These are phyloP conservation scores for Debaryomyces maramus DNA, from an alignment of 805 yeast genomes.

Conservation along the genomic window DNA sequence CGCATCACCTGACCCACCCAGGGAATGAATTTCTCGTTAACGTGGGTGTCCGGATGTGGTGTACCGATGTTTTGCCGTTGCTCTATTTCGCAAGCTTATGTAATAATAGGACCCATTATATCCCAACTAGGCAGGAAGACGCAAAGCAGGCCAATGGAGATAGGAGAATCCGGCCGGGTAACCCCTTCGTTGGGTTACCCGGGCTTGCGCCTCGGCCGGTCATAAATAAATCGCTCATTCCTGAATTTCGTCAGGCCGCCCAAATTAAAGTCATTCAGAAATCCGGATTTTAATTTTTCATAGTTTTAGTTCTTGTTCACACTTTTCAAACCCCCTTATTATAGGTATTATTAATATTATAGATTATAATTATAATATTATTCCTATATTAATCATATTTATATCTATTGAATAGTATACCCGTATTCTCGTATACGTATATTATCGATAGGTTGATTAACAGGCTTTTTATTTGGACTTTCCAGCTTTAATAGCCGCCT, in stretches of 20 bases:
- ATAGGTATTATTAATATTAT: conserved; percentile 1
- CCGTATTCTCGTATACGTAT: background rate
- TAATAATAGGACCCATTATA: background rate
- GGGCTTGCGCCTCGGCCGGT: background rate
- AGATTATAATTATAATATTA: too few relatives aligned
- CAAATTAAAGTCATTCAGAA: conserved; percentile 1
- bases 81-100: background rate
- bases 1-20: too few relatives aligned
- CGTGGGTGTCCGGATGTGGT: too few relatives aligned
- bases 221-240: conserved; percentile 1
- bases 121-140: background rate
- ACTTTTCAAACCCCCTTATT: conserved; percentile 1
- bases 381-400: background rate
- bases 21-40: too few relatives aligned
- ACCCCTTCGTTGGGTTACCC: background rate
- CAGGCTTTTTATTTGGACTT: background rate
- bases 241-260: conserved; percentile 2
- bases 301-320: background rate
- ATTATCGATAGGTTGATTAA: background rate
- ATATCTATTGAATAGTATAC: background rate
- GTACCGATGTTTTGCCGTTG: too few relatives aligned
- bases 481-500: background rate
- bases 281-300: conserved; percentile 4
- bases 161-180: background rate
- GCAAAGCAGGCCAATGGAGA: background rate